These are phyloP conservation scores for Posidonia oceanica DNA, from an alignment of 116 monocot genomes.

Conservation along the genomic window DNA sequence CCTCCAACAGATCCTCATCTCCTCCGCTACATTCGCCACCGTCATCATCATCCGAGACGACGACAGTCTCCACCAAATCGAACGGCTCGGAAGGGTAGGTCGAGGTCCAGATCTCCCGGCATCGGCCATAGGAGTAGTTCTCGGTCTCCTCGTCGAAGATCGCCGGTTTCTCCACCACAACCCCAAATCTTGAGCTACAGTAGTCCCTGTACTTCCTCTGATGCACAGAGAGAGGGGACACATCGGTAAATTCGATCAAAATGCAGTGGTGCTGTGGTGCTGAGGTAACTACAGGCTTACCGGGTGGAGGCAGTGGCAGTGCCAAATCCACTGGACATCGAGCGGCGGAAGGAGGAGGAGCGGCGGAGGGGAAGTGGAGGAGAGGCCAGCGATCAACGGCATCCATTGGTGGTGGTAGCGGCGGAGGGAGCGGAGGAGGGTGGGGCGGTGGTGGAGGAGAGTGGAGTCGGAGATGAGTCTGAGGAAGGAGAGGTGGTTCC, in stretches of 20 bases:
- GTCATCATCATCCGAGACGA: constrained; percentile 4
- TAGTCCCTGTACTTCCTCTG: constrained; percentile 51
- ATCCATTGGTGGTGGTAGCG: constrained; percentile 89
- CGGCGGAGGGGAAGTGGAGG: constrained; percentile 10
- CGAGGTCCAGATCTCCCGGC: constrained; percentile 57
- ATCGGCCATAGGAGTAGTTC: constrained; percentile 51
- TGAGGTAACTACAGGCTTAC: constrained; percentile 2
- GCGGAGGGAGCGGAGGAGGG: constrained; percentile 36
- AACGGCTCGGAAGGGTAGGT: constrained; percentile 79
- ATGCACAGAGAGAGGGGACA: background rate
- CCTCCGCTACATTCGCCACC: constrained; percentile 1
- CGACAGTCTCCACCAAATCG: constrained; percentile 28
- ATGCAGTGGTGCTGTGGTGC: background rate
- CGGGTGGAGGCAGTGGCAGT: constrained; percentile 74
- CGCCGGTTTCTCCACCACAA: constrained; percentile 49
- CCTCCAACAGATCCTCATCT: constrained; percentile 18
- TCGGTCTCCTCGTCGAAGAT: constrained; percentile 81
- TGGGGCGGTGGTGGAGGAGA: constrained; percentile 7
- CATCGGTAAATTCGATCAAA: background rate
- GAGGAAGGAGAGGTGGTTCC: constrained; percentile 62
- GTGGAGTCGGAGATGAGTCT: constrained; percentile 22
- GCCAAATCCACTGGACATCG: constrained; percentile 84
- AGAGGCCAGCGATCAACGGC: constrained; percentile 54
- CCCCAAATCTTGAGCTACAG: constrained; percentile 63
- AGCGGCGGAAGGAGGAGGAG: constrained; percentile 63